phyloP scores from a whole-genome alignment of 768 basidiomycete genomes.

The Lyophyllum atratum region DNA sequence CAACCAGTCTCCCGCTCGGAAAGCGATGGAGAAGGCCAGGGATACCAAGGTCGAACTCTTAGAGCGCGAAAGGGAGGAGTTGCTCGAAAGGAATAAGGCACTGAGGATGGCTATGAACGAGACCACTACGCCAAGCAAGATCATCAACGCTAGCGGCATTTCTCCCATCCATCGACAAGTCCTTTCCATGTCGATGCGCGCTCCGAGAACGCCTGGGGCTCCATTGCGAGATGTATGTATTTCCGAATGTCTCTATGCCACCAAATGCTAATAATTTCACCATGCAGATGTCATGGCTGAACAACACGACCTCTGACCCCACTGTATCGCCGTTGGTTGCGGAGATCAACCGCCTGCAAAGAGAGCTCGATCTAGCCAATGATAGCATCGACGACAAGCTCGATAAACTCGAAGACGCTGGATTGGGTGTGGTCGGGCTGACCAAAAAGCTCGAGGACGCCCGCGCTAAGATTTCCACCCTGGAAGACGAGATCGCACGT shows the following conservation, averaged over 20 bases:
- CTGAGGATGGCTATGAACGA: conserved; percentile 55
- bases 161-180: conserved; percentile 80
- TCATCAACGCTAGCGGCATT: conserved; percentile 56
- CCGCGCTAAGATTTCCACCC: conserved; percentile 48
- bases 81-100: conserved; percentile 68
- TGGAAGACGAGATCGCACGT: conserved; percentile 73
- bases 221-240: conserved; percentile 77
- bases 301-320: conserved; percentile 58
- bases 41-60: conserved; percentile 76
- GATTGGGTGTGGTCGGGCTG: conserved; percentile 70
- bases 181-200: conserved; percentile 64
- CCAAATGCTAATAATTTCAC: background rate
- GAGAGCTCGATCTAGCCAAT: conserved; percentile 78
- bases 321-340: conserved; percentile 62
- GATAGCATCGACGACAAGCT: conserved; percentile 88
- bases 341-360: conserved; percentile 74
- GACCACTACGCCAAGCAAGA: conserved; percentile 58
- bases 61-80: conserved; percentile 74
- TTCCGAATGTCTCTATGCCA: background rate
- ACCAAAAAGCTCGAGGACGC: conserved; percentile 75
- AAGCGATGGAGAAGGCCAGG: conserved; percentile 76
- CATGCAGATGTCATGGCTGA: conserved; percentile 73
- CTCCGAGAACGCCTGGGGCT: conserved; percentile 77
- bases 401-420: conserved; percentile 81
- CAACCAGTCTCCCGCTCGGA: conserved; percentile 71